Base-by-base conservation (phyloP, 257 asterid genomes). In the Lantana camara region DNA sequence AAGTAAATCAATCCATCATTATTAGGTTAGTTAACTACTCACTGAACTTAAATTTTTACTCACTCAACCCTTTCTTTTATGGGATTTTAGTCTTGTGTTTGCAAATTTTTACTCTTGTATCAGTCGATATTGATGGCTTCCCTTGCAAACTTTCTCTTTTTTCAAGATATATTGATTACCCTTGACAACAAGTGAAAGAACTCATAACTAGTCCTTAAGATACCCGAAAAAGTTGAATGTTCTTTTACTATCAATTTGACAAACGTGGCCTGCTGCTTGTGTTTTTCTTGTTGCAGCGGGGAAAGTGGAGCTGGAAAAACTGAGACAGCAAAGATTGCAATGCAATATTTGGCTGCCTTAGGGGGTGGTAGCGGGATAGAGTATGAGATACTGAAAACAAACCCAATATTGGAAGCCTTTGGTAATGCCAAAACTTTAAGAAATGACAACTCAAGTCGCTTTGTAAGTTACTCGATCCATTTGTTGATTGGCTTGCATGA, bases 281-380 rank as follows among this genome's bases (percentile, higher is more conserved):
- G 14, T 23, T 16, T 60, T 44, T 42, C 6, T 42, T 41, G 9
- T 42, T 60, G 14, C 66, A 94, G 99, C 77, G 99, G 99, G 75
- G 99, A 94, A 79, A 94, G 99, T 74, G 99, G 99, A 81, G 99
- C 99, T 68, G 99, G 99, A 46, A 94, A 94, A 80, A 94, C 99
- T 7, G 99, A 94, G 80, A 94, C 99, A 12, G 99, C 99, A 72
- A 94, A 94, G 78, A 94, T 94, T 77, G 97, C 96, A 58, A 94
- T 94, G 99, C 99, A 94, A 74, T 94, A 94, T 82, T 79, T 94
- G 87, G 99, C 99, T 73, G 83, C 99, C 57, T 80, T 90, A 42
- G 97, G 97, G 67, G 99, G 99, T 70, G 99, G 99, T 51, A 90
- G 96, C 73, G 99, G 99, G 65, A 90, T 94, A 60, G 97, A 94